Percentiles rank a stretch among this genome's conserved stretches.
Evolutionary conservation across 495 filamentous ascomycete species (phyloP).

Genomic region (Tuber umbilicatum): DNA sequence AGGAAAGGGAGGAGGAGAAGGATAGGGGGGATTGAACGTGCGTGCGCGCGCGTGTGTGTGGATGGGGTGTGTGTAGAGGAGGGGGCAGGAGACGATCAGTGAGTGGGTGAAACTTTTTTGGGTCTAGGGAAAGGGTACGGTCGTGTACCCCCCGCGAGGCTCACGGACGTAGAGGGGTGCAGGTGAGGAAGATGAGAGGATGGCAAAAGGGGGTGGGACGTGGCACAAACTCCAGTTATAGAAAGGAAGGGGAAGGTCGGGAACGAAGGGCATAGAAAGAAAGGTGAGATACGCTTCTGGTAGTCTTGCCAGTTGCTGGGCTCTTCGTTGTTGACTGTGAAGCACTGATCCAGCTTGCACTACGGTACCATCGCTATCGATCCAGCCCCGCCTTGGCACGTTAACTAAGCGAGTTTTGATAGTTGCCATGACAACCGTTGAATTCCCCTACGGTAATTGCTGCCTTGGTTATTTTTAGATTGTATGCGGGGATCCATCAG

Average conservation of each 20-base stretch:
- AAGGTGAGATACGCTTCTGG: background rate
- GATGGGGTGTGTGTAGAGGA: background rate
- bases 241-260: background rate
- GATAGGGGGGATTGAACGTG: background rate
- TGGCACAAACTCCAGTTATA: background rate
- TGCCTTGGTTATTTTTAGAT: background rate
- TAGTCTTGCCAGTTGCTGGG: background rate
- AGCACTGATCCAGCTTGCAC: background rate
- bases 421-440: background rate
- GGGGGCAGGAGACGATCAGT: background rate
- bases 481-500: background rate
- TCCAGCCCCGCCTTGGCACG: slow-evolving; percentile 1
- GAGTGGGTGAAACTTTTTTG: slow-evolving; percentile 2
- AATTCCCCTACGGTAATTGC: background rate
- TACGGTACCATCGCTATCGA: background rate
- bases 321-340: background rate
- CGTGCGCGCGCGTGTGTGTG: background rate
- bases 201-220: background rate
- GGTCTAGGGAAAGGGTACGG: background rate
- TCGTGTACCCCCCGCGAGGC: background rate
- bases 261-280: background rate
- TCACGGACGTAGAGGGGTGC: background rate
- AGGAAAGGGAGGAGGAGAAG: background rate
- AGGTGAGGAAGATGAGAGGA: background rate
- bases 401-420: slow-evolving; percentile 4